These are phyloP conservation scores for Globisporangium barbulae DNA, from an alignment of 352 stramenopile genomes.

Conservation along the genomic window DNA sequence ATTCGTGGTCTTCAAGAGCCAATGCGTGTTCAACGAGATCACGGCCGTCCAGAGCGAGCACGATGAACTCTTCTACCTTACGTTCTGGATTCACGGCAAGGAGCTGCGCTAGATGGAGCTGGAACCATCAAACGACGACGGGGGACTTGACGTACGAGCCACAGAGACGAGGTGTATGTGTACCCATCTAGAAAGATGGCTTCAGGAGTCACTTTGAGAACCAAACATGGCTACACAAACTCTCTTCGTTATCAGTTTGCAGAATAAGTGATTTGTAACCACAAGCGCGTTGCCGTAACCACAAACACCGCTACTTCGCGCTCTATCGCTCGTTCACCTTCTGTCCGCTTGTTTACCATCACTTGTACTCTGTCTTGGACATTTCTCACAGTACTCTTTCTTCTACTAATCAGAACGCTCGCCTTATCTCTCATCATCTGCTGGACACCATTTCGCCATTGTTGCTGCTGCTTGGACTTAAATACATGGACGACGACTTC, in stretches of 20 bases:
- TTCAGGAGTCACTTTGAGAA: not conserved
- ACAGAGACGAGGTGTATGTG: not conserved
- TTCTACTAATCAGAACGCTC: too few species aligned
- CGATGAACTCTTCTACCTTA: conserved; percentile 54
- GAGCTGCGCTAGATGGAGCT: conserved; percentile 17
- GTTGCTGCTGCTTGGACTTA: conserved; percentile 5
- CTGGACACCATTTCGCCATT: not conserved
- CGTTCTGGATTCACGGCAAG: conserved; percentile 85
- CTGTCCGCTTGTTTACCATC: not conserved
- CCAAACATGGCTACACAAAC: not conserved
- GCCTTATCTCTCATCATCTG: not conserved
- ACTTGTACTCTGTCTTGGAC: not conserved
- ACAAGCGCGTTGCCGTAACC: not conserved
- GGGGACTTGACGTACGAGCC: not conserved
- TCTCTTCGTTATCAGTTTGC: too few species aligned
- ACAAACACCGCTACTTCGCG: too few species aligned
- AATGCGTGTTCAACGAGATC: conserved; percentile 69
- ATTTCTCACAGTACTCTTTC: not conserved
- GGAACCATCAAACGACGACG: too few species aligned
- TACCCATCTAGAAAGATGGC: not conserved
- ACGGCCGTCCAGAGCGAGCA: conserved; percentile 21
- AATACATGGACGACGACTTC: conserved; percentile 11
- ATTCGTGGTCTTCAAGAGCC: conserved; percentile 68
- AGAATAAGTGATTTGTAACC: not conserved
- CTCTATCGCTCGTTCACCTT: not conserved